Conservation (phyloP, 2,329 filamentous ascomycete genomes). For the Aspergillus melleus region DNA sequence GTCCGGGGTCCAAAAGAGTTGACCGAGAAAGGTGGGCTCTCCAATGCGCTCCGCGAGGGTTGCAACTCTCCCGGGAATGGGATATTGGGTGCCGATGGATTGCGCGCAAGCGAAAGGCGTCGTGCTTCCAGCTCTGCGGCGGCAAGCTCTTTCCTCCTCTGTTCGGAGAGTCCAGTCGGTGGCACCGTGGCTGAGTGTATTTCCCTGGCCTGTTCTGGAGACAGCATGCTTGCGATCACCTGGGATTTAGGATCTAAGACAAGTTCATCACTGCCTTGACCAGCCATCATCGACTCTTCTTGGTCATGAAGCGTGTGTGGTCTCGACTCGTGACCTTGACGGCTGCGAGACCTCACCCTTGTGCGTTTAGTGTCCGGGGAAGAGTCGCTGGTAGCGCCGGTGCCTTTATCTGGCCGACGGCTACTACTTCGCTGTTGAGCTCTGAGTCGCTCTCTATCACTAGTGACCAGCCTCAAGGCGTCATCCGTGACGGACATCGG, state of each 20-base stretch:
- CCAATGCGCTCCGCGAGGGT: constrained; percentile 43
- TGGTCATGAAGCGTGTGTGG: constrained; percentile 10
- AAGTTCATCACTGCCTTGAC: constrained; percentile 10
- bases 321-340: constrained; percentile 29
- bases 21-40: constrained; percentile 44
- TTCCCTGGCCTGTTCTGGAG: constrained; percentile 25
- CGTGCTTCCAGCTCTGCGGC: constrained; percentile 87
- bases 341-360: constrained; percentile 37
- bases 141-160: constrained; percentile 70
- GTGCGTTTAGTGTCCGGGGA: constrained; percentile 48
- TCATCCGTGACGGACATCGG: constrained; percentile 74
- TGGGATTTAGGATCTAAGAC: constrained; percentile 9
- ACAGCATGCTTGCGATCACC: not conserved
- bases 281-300: constrained; percentile 11
- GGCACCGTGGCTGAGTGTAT: constrained; percentile 22
- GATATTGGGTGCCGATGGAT: constrained; percentile 77
- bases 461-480: constrained; percentile 44
- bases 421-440: constrained; percentile 54
- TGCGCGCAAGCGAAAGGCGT: constrained; percentile 76
- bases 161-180: constrained; percentile 55
- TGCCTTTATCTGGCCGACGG: constrained; percentile 46
- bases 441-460: constrained; percentile 45
- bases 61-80: constrained; percentile 65
- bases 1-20: constrained; percentile 34
- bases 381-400: constrained; percentile 43